phyloP scores from a whole-genome alignment of 192 early-diverging fungal species.

The Podila horticola region DNA sequence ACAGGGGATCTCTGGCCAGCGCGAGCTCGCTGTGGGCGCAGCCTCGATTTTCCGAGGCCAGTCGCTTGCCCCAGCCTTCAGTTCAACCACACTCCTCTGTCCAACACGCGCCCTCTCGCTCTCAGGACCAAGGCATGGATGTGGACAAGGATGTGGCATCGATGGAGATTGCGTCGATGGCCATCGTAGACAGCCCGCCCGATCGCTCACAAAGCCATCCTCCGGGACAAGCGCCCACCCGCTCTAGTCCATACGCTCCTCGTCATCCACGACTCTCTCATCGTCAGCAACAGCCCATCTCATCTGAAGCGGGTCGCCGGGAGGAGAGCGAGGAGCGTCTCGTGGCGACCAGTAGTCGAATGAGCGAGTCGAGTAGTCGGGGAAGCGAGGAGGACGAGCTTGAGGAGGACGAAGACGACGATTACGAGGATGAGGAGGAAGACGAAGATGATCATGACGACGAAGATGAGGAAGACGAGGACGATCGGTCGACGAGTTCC shows the following conservation, averaged over 20 bases:
- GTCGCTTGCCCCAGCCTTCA: too few relatives aligned
- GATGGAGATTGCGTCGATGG: slow-evolving; percentile 1
- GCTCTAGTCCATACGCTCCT: too few relatives aligned
- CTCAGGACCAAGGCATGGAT: background rate
- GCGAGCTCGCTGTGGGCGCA: too few relatives aligned
- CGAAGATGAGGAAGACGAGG: slow-evolving; percentile 8
- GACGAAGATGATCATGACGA: slow-evolving; percentile 18
- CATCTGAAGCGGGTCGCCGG: too few relatives aligned
- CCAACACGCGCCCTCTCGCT: background rate
- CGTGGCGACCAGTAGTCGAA: background rate
- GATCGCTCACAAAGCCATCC: background rate
- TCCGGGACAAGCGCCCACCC: background rate
- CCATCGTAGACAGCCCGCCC: slow-evolving; percentile 6
- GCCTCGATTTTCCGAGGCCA: too few relatives aligned
- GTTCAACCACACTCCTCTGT: too few relatives aligned
- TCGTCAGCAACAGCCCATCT: too few relatives aligned
- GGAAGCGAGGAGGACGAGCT: background rate
- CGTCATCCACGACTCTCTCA: too few relatives aligned
- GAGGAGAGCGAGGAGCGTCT: background rate
- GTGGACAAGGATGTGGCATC: slow-evolving; percentile 23
- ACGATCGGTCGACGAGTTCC: too few relatives aligned
- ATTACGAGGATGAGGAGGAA: background rate
- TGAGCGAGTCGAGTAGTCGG: background rate
- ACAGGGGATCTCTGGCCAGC: too few relatives aligned
- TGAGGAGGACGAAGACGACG: background rate